Conservation (phyloP, 768 basidiomycete genomes). For the Termitomyces titanicus region DNA sequence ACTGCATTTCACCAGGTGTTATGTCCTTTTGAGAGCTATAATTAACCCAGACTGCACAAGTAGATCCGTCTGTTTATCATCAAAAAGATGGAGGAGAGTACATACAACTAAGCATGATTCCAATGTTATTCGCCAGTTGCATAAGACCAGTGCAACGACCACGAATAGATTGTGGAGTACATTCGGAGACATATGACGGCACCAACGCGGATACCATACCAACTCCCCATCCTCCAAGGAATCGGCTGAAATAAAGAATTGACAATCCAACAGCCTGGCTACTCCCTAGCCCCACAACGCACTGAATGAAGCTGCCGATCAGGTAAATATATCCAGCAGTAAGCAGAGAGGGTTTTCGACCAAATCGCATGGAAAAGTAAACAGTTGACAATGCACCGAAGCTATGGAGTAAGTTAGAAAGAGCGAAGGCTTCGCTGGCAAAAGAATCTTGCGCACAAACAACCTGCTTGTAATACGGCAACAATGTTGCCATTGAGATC, state of each 20-base stretch:
- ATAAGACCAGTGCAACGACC: slow-evolving; percentile 47
- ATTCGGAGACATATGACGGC: slow-evolving; percentile 51
- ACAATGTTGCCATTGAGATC: slow-evolving; percentile 49
- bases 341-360: slow-evolving; percentile 43
- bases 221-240: slow-evolving; percentile 59
- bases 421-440: not conserved
- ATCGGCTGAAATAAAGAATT: slow-evolving; percentile 46
- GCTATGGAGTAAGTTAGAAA: slow-evolving; percentile 19
- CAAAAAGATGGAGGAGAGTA: not conserved
- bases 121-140: slow-evolving; percentile 33
- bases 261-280: slow-evolving; percentile 28
- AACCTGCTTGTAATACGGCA: slow-evolving; percentile 45
- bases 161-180: slow-evolving; percentile 41
- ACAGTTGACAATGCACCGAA: slow-evolving; percentile 42
- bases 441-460: slow-evolving; percentile 33
- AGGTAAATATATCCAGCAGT: slow-evolving; percentile 43
- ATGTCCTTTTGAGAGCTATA: slow-evolving; percentile 36
- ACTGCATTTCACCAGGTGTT: slow-evolving; percentile 37
- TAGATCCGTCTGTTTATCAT: not conserved
- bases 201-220: slow-evolving; percentile 50
- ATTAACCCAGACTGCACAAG: slow-evolving; percentile 42
- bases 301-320: slow-evolving; percentile 46
- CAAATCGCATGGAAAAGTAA: slow-evolving; percentile 37
- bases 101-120: slow-evolving; percentile 36
- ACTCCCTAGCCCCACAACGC: slow-evolving; percentile 38